Percentiles rank a stretch among this genome's conserved stretches.
phyloP scores from a whole-genome alignment of 2,329 filamentous ascomycete genomes.

The Botrytis byssoidea region DNA sequence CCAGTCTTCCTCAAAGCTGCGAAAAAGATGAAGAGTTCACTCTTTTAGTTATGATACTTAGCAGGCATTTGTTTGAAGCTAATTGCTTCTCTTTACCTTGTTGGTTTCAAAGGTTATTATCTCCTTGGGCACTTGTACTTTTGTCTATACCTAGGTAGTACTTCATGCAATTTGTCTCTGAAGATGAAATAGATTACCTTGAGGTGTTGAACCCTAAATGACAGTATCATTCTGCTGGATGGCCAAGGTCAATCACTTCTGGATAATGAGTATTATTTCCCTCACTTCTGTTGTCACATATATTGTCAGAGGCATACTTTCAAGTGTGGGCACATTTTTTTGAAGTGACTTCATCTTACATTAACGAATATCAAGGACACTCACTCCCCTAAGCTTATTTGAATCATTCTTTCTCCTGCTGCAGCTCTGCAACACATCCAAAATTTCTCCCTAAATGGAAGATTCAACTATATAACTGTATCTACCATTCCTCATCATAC shows the following conservation, averaged over 20 bases:
- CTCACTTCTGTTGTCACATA: background rate
- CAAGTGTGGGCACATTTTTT: background rate
- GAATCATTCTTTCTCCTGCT: background rate
- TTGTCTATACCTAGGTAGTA: background rate
- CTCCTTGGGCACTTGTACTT: background rate
- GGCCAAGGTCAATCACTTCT: background rate
- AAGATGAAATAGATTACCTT: background rate
- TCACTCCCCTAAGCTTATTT: background rate
- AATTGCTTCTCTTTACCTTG: background rate
- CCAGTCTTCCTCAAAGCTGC: background rate
- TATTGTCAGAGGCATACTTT: background rate
- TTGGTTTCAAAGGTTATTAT: background rate
- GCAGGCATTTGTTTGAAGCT: background rate
- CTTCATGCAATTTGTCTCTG: background rate
- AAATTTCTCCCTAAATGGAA: too few relatives aligned
- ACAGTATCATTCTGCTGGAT: background rate
- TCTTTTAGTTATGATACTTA: background rate
- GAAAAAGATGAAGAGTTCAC: background rate
- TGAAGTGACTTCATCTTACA: background rate
- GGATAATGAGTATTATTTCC: background rate
- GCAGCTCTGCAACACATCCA: background rate
- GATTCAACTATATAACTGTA: too few relatives aligned
- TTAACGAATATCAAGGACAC: background rate
- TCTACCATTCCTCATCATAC: background rate
- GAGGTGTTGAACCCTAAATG: background rate